These are phyloP conservation scores for Tuber umbilicatum DNA, from an alignment of 495 filamentous ascomycete genomes.

Conservation along the genomic window DNA sequence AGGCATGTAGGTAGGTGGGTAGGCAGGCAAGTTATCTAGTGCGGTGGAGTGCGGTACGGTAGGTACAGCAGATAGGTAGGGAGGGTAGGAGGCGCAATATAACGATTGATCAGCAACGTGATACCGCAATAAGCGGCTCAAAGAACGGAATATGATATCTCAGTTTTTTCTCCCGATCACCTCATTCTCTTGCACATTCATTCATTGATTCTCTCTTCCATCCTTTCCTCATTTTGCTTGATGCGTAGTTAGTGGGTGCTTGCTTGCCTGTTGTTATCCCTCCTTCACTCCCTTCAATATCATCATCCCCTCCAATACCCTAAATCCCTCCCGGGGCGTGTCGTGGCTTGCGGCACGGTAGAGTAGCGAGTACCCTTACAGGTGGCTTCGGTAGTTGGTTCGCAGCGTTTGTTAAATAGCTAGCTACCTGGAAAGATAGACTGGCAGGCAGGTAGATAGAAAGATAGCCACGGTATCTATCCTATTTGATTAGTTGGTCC, in stretches of 20 bases:
- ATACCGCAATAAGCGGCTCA: background rate
- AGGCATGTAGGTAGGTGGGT: conserved; percentile 28
- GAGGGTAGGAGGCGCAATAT: background rate
- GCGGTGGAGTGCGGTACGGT: conserved; percentile 1
- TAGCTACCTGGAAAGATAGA: background rate
- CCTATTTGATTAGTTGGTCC: background rate
- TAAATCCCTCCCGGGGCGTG: background rate
- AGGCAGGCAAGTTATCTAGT: conserved; percentile 13
- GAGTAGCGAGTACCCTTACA: background rate
- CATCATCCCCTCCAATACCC: background rate
- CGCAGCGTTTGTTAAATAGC: background rate
- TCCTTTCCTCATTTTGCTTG: background rate
- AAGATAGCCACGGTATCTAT: background rate
- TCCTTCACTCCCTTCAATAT: background rate
- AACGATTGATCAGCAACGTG: background rate
- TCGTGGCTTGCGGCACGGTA: background rate
- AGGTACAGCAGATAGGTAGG: background rate
- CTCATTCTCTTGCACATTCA: background rate
- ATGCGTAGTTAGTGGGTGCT: background rate
- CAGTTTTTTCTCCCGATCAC: conserved; percentile 1
- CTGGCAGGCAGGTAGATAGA: background rate
- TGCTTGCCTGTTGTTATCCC: background rate
- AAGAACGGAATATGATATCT: conserved; percentile 9
- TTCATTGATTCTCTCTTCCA: background rate
- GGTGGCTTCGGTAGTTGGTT: background rate